Evolutionary conservation across 176 grass and related monocot genomes (phyloP).

Genomic region (Lolium multiflorum): DNA sequence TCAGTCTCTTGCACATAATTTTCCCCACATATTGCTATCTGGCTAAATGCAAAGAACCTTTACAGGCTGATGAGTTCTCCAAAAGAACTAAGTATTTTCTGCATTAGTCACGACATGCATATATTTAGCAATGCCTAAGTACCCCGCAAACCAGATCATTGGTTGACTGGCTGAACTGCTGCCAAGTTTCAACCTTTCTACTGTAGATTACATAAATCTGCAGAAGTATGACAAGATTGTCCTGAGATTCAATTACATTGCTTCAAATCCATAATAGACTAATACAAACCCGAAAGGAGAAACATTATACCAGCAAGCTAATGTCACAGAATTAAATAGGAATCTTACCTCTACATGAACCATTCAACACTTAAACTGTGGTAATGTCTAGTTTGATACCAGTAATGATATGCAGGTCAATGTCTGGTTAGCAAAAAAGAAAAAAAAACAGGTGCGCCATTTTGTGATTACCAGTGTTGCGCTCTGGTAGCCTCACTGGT

Average conservation of each 20-base stretch:
- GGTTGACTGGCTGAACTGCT: not conserved
- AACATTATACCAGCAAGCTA: constrained; percentile 12
- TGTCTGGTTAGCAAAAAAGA: not conserved
- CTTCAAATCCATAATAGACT: not conserved
- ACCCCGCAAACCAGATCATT: not conserved
- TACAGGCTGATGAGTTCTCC: not conserved
- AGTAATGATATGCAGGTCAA: not conserved
- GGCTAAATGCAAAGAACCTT: not conserved
- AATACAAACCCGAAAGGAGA: not conserved
- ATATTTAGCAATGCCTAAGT: not conserved
- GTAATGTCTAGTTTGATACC: not conserved
- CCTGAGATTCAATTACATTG: not conserved
- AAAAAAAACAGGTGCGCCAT: not conserved
- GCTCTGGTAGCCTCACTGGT: not conserved
- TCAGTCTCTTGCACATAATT: constrained; percentile 25
- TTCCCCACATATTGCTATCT: not conserved
- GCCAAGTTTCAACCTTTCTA: not conserved
- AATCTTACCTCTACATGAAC: not conserved
- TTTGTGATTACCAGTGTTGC: constrained; percentile 17
- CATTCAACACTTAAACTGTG: not conserved
- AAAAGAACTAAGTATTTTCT: constrained; percentile 7
- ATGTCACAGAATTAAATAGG: not conserved
- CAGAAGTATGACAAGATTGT: not conserved
- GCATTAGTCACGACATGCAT: not conserved
- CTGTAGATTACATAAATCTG: not conserved